Percentiles rank a stretch among this genome's conserved stretches.
phyloP scores from a whole-genome alignment of 306 rosid species.

The Castanospermum australe region DNA sequence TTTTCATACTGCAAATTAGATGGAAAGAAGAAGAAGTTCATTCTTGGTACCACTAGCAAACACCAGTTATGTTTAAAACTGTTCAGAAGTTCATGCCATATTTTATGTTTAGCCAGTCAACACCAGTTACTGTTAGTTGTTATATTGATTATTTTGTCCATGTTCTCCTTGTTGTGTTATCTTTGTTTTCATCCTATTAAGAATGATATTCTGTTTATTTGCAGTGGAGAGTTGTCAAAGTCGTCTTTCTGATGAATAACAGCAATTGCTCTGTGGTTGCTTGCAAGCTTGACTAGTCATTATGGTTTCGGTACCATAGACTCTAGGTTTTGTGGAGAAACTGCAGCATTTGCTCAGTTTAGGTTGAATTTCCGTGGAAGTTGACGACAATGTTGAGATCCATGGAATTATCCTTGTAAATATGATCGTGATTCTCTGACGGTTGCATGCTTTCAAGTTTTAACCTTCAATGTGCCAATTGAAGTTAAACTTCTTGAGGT shows the following conservation, averaged over 20 bases:
- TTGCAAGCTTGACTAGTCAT: slow-evolving; percentile 27
- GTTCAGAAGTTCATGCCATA: neutral
- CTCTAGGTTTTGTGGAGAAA: slow-evolving; percentile 23
- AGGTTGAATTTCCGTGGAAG: slow-evolving; percentile 14
- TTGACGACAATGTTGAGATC: slow-evolving; percentile 20
- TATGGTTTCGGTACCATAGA: slow-evolving; percentile 49
- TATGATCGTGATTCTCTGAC: slow-evolving; percentile 17
- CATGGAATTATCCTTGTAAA: slow-evolving; percentile 32
- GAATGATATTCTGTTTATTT: slow-evolving; percentile 23
- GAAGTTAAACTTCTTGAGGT: slow-evolving; percentile 1
- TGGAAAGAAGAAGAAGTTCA: neutral
- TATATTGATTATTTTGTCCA: neutral
- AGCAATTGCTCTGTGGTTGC: slow-evolving; percentile 20
- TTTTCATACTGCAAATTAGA: slow-evolving; percentile 6
- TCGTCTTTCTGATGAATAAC: slow-evolving; percentile 43
- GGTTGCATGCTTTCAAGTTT: slow-evolving; percentile 18
- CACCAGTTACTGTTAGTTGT: neutral
- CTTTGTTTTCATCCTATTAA: neutral
- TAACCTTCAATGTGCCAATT: neutral
- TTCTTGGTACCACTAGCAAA: neutral
- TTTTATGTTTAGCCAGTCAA: slow-evolving; percentile 7
- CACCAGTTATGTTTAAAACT: neutral
- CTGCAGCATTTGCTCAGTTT: slow-evolving; percentile 25
- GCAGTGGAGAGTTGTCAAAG: slow-evolving; percentile 30
- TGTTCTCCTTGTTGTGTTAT: slow-evolving; percentile 5